Conservation (phyloP, 306 rosid genomes). For the Senna siamea region DNA sequence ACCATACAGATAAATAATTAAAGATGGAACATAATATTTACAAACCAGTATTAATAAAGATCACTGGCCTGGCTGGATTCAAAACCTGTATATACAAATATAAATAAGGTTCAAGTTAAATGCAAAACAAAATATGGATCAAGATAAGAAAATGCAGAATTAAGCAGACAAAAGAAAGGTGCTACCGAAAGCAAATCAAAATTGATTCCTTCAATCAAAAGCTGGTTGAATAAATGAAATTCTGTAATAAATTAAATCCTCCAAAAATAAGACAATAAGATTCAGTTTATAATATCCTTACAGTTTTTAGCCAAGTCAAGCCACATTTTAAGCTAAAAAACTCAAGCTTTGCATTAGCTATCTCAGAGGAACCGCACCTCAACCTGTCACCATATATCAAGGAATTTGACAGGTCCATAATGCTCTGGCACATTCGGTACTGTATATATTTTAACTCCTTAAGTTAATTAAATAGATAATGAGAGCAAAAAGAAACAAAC, state of each 20-base stretch:
- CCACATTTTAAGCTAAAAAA: constrained; percentile 50
- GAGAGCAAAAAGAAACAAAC: constrained; percentile 35
- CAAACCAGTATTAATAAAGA: constrained; percentile 89
- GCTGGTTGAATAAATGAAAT: constrained; percentile 15
- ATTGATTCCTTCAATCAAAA: not conserved
- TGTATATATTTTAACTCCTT: constrained; percentile 49
- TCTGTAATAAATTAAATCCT: not conserved
- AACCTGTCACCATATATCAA: constrained; percentile 90
- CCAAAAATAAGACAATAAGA: constrained; percentile 25
- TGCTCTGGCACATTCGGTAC: constrained; percentile 94
- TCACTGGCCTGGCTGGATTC: constrained; percentile 75
- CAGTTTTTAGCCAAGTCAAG: constrained; percentile 79
- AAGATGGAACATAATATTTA: constrained; percentile 28
- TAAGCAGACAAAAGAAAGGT: not conserved
- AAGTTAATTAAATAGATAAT: constrained; percentile 31
- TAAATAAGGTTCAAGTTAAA: constrained; percentile 11
- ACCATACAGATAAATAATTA: constrained; percentile 17
- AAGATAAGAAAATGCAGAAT: not conserved
- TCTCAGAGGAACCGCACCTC: constrained; percentile 84
- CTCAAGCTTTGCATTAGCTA: constrained; percentile 74
- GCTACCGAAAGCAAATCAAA: constrained; percentile 4
- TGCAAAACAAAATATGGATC: not conserved
- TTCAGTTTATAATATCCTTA: constrained; percentile 39
- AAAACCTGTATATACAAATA: constrained; percentile 62
- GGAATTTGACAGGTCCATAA: constrained; percentile 92